Evolutionary conservation across 75 land plant species (phyloP).

Genomic region (Ceratopteris richardii): DNA sequence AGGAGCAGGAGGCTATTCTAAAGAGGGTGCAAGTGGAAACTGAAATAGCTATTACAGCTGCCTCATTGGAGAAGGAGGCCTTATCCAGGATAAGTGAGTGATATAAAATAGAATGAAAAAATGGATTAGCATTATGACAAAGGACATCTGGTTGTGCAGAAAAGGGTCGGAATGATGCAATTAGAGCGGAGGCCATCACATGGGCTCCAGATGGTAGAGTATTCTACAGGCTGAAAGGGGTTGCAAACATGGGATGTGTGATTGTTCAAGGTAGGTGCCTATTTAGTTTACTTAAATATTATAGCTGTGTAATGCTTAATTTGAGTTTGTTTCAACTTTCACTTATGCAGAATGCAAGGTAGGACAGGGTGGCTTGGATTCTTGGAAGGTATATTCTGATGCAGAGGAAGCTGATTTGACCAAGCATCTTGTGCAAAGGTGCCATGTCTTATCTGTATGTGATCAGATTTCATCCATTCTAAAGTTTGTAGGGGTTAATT

Average conservation of each 20-base stretch:
- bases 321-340: neutral
- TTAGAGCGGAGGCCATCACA: conserved; percentile 45
- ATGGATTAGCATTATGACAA: neutral
- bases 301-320: neutral
- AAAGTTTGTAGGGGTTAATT: too few species aligned
- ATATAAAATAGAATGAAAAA: neutral
- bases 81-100: conserved; percentile 29
- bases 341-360: conserved; percentile 5
- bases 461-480: too few species aligned
- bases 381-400: conserved; percentile 20
- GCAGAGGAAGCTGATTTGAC: conserved; percentile 13
- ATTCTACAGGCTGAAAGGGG: conserved; percentile 52
- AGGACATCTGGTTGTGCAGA: conserved; percentile 17
- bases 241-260: conserved; percentile 19
- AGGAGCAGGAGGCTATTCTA: conserved; percentile 32
- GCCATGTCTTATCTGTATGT: too few species aligned
- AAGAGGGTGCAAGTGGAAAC: conserved; percentile 31
- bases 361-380: conserved; percentile 5
- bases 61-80: conserved; percentile 13
- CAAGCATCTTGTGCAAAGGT: conserved; percentile 7
- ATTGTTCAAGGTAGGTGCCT: conserved; percentile 69
- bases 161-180: conserved; percentile 39
- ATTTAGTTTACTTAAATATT: too few species aligned
- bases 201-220: conserved; percentile 34
- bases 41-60: conserved; percentile 40